phyloP scores from a whole-genome alignment of 345 rosid genomes.

The Arabidopsis arenosa region DNA sequence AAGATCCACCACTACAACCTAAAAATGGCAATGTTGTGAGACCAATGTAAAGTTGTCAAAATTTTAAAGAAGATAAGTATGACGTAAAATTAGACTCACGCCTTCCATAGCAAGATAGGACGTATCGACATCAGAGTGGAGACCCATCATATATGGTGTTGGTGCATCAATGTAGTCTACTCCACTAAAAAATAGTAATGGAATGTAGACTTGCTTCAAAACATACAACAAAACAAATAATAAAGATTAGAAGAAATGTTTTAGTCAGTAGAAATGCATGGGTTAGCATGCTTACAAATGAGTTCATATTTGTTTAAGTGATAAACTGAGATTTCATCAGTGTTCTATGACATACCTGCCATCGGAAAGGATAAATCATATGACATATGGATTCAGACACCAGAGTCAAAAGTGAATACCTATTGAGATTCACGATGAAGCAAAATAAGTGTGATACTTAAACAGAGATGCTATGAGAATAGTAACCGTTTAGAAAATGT shows the following conservation, averaged over 20 bases:
- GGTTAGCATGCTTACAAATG: constrained; percentile 27
- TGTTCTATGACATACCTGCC: constrained; percentile 71
- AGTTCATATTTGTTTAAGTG: constrained; percentile 18
- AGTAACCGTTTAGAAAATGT: neutral
- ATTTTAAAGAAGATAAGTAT: constrained; percentile 25
- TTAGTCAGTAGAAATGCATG: constrained; percentile 27
- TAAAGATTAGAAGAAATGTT: constrained; percentile 35
- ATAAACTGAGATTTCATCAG: constrained; percentile 26
- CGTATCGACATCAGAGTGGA: constrained; percentile 93
- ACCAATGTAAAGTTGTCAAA: constrained; percentile 23
- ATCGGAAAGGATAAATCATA: constrained; percentile 94
- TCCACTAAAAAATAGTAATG: constrained; percentile 99
- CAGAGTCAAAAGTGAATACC: constrained; percentile 92
- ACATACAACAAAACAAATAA: constrained; percentile 58
- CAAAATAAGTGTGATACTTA: constrained; percentile 27
- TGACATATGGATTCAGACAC: constrained; percentile 96
- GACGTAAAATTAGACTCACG: constrained; percentile 60
- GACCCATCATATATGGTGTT: constrained; percentile 99
- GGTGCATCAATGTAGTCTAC: constrained; percentile 99
- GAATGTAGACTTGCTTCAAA: constrained; percentile 99
- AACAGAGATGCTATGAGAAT: constrained; percentile 5
- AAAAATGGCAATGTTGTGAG: constrained; percentile 43
- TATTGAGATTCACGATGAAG: constrained; percentile 44
- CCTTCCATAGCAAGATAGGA: constrained; percentile 92
- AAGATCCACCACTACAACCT: constrained; percentile 98